Conservation (phyloP, 371 early-diverging fungal species). For the Mucor racemosus region DNA sequence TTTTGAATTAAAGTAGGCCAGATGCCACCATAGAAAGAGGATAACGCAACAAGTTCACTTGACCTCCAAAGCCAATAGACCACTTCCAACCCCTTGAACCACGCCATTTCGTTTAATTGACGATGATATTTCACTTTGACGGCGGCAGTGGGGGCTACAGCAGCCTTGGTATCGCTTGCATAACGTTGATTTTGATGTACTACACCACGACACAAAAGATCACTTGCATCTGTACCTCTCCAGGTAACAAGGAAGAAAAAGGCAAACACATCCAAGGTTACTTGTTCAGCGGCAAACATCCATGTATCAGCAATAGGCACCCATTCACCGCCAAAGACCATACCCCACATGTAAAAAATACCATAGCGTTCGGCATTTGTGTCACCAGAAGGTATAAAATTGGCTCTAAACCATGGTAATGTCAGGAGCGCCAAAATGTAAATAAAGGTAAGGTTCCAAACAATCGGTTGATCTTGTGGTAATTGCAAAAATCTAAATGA, state of each 20-base stretch:
- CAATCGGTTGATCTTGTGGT: constrained; percentile 31
- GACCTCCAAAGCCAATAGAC: constrained; percentile 52
- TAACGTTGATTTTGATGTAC: background rate
- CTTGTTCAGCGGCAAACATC: constrained; percentile 61
- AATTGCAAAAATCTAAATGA: constrained; percentile 33
- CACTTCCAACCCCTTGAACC: constrained; percentile 37
- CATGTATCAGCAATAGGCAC: constrained; percentile 84
- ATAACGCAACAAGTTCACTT: constrained; percentile 38
- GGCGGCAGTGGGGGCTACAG: background rate
- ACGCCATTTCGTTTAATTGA: constrained; percentile 14
- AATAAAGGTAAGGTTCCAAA: constrained; percentile 52
- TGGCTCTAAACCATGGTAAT: constrained; percentile 56
- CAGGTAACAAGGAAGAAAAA: constrained; percentile 47
- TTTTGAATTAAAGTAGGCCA: constrained; percentile 41
- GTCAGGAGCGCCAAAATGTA: constrained; percentile 54
- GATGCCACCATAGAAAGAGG: constrained; percentile 50
- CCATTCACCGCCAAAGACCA: constrained; percentile 66
- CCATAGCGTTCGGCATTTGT: constrained; percentile 48
- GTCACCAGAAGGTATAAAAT: constrained; percentile 59
- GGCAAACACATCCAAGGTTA: constrained; percentile 48
- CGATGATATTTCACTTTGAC: background rate
- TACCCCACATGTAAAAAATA: constrained; percentile 65
- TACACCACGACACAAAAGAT: constrained; percentile 14
- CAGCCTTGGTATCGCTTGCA: background rate
- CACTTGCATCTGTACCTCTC: constrained; percentile 29